Percentiles rank a stretch among this genome's conserved stretches.
phyloP scores from a whole-genome alignment of 257 asterid genomes.

The Salvia miltiorrhiza region DNA sequence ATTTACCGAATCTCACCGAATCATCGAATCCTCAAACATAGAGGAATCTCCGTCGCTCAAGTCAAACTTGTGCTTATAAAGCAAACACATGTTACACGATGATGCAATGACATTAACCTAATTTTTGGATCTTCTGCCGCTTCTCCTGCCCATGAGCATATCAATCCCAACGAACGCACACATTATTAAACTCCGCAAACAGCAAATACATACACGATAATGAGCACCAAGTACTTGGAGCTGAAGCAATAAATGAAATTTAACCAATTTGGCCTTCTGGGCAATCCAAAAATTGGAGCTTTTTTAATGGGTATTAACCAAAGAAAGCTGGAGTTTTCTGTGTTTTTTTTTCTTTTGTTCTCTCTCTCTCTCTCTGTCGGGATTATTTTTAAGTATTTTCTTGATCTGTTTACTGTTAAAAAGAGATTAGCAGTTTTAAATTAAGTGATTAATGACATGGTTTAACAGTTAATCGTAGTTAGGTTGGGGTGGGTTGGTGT shows the following conservation, averaged over 20 bases:
- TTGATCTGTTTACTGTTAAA: background rate
- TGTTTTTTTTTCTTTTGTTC: background rate
- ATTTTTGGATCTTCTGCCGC: slow-evolving; percentile 31
- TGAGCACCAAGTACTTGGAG: slow-evolving; percentile 13
- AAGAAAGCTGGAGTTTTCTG: slow-evolving; percentile 14
- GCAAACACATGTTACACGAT: slow-evolving; percentile 4
- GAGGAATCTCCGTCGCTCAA: slow-evolving; percentile 4
- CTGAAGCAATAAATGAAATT: slow-evolving; percentile 16
- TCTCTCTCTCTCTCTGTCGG: slow-evolving; percentile 4
- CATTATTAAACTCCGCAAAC: slow-evolving; percentile 18
- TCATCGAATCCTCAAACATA: slow-evolving; percentile 1
- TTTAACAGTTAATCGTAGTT: slow-evolving; percentile 35
- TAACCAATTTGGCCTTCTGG: slow-evolving; percentile 14
- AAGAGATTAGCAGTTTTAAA: slow-evolving; percentile 1
- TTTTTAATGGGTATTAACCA: slow-evolving; percentile 16
- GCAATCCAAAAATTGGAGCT: slow-evolving; percentile 15
- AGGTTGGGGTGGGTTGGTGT: slow-evolving; percentile 19
- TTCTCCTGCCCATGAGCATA: slow-evolving; percentile 30
- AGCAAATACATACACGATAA: background rate
- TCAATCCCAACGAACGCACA: slow-evolving; percentile 24
- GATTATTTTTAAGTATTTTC: background rate
- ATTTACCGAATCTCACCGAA: slow-evolving; percentile 20
- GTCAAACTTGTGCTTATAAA: slow-evolving; percentile 17
- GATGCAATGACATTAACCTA: slow-evolving; percentile 22
- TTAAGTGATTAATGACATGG: background rate